Evolutionary conservation across 1,284 basidiomycete species (phyloP), one percentile per base, ranked within the genome.

Genomic region (Cutaneotrichosporon cavernicola): DNA sequence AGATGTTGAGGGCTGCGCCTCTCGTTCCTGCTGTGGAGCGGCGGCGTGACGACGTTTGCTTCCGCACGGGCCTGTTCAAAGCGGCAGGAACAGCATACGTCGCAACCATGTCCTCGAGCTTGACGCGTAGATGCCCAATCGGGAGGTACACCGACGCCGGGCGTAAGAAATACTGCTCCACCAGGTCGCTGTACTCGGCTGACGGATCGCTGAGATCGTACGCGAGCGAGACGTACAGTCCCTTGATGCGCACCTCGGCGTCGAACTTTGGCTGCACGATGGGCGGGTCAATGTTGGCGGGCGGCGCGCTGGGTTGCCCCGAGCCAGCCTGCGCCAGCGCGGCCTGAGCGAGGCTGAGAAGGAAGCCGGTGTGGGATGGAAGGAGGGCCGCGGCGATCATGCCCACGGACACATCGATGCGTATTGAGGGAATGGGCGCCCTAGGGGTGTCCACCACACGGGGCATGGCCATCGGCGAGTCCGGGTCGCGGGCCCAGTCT

Each of bases 41-140:
- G 31, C 56, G 56, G 14, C 43, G 66, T 43, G 56, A 53, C 8
- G 56, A 56, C 36, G 46, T 43, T 2, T 59, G 59, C 26, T 55
- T 58, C 10, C 62, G 49, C 11, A 57, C 47, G 6, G 65, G 26
- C 6, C n/a, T 21, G 4, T 57, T 32, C 2, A n/a, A 5, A n/a
- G 58, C 50, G 34, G 62, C 69, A n/a, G 65, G 65, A 1, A 57
- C 63, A 5, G 21, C n/a, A 55, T 77, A 75, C 2, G 40, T 32
- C 0, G 69, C 68, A 3, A 62, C 65, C 9, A 78, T 52, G 2
- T 56, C 63, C n/a, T 79, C 78, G 11, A 78, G 50, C 0, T 69
- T 67, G 1, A 80, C 47, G 31, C 77, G 76, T 13, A 81, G 68
- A 56, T 80, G 78, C 2, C 72, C 73, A n/a, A 69, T 58, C 7